Percentiles rank a stretch among this genome's conserved stretches.
Evolutionary conservation across 345 rosid species (phyloP).

Genomic region (Rhodamnia argentea): DNA sequence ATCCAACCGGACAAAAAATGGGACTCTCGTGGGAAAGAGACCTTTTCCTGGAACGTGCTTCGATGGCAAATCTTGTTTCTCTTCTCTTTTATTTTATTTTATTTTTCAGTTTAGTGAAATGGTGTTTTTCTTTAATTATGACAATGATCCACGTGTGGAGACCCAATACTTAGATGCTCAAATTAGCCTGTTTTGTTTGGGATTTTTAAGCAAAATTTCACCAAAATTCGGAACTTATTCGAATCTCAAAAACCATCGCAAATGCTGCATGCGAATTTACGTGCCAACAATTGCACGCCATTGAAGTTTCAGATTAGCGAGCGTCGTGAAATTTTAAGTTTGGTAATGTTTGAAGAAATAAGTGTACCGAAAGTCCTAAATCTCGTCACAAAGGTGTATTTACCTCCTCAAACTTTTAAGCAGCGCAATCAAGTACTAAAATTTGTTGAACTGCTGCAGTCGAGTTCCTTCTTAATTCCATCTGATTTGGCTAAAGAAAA

Average conservation of each 20-base stretch:
- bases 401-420: rapidly evolving
- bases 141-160: not conserved
- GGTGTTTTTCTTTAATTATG: not conserved
- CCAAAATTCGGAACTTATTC: rapidly evolving
- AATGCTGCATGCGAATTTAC: not conserved
- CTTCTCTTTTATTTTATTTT: not conserved
- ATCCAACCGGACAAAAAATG: not conserved
- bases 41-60: not conserved
- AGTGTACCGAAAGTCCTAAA: not conserved
- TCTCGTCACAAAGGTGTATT: rapidly evolving
- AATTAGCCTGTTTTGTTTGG: not conserved
- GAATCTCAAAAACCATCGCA: rapidly evolving
- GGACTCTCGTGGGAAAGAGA: not conserved
- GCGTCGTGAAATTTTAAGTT: not conserved
- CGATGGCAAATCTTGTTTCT: not conserved
- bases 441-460: not conserved
- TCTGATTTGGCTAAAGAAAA: not conserved
- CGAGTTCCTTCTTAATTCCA: not conserved
- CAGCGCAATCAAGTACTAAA: rapidly evolving
- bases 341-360: not conserved
- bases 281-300: not conserved
- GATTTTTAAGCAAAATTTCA: too few species aligned
- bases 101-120: not conserved
- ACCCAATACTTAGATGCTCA: not conserved
- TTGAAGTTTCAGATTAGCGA: not conserved